Evolutionary conservation across 257 asterid genomes (phyloP), one percentile per base, ranked within the genome.

Genomic region (Nyctanthes arbortristis): DNA sequence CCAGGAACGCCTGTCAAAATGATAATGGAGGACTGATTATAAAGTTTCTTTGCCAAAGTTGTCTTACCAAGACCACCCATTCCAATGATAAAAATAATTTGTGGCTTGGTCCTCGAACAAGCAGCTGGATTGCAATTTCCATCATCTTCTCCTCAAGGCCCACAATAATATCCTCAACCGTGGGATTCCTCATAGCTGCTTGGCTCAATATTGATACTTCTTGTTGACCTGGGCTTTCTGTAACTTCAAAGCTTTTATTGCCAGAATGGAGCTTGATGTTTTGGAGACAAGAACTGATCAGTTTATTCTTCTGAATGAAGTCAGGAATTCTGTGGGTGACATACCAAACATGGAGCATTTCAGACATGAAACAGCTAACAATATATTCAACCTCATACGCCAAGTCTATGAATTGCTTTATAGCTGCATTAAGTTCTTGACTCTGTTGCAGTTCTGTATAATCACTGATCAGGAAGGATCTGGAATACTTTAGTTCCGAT

Each of bases 361-460:
- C 55, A 18, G 11, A 40, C 0, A 70, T 29, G 9, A 49, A 75
- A 40, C 60, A 61, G 49, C 58, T 22, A 47, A 75, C n/a, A 12
- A 58, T 20, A 18, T 69, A 69, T 45, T 71, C 75, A 13, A 72
- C 78, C 67, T 72, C 72, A 77, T 62, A 72, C 8, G 69, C 72
- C 31, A 43, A 47, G 22, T 57, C 78, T 43, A 37, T 65, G 30
- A 66, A 40, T 37, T 45, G 18, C 28, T 12, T 25, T 32, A 32
- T 45, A 49, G n/a, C n/a, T n/a, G n/a, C n/a, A n/a, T n/a, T n/a
- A n/a, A 45, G 25, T 31, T 25, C 68, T 7, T 28, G 22, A 62
- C 33, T 49, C 37, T 52, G 61, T 52, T 68, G 73, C n/a, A 45
- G 56, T 29, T 54, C 54, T 29, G 37, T 16, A 33, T 8, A 29